phyloP scores from a whole-genome alignment of 306 rosid species.

The Prunus fruticosa region DNA sequence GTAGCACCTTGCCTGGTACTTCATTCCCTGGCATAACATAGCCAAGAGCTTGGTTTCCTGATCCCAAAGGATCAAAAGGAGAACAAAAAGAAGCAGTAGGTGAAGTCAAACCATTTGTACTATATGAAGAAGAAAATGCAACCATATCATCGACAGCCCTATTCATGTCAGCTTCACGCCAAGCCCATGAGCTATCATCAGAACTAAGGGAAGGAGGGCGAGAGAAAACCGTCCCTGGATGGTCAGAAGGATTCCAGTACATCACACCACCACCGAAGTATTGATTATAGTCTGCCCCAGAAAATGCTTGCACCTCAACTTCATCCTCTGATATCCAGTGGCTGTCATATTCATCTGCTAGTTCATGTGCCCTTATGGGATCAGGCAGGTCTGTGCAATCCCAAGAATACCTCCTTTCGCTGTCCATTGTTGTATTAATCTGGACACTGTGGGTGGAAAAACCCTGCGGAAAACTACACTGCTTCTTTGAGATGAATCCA shows the following conservation, averaged over 20 bases:
- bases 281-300: constrained; percentile 85
- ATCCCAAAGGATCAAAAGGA: constrained; percentile 76
- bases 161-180: constrained; percentile 95
- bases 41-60: constrained; percentile 72
- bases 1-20: constrained; percentile 67
- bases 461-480: constrained; percentile 58
- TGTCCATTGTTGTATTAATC: constrained; percentile 49
- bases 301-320: constrained; percentile 82
- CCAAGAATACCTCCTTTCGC: constrained; percentile 66
- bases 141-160: constrained; percentile 98
- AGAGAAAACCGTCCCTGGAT: constrained; percentile 78
- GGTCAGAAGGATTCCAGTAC: constrained; percentile 95
- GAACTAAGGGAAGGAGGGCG: constrained; percentile 97
- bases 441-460: constrained; percentile 57
- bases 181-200: constrained; percentile 95
- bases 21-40: constrained; percentile 78
- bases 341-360: constrained; percentile 77
- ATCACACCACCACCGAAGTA: constrained; percentile 93
- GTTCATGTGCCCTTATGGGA: constrained; percentile 52
- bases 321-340: constrained; percentile 94
- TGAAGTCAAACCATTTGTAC: constrained; percentile 84
- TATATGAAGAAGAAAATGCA: constrained; percentile 86
- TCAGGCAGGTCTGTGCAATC: constrained; percentile 68
- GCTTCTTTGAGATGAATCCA: constrained; percentile 70
- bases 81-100: constrained; percentile 90